Conservation (phyloP, 345 rosid genomes). For the Hirschfeldia incana region DNA sequence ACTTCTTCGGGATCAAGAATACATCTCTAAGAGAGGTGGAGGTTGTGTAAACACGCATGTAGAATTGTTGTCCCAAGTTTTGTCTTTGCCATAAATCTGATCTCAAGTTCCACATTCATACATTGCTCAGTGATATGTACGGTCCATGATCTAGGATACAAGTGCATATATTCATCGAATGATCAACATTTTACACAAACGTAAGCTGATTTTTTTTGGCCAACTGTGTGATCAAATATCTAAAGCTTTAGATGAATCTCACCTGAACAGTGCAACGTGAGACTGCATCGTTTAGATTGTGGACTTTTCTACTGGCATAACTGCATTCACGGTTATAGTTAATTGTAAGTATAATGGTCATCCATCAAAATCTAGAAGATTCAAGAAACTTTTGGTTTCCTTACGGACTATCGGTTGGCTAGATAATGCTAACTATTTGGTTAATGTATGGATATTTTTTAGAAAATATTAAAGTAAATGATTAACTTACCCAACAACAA, state of each 20-base stretch:
- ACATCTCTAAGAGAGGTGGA: too few species aligned
- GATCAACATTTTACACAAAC: neutral
- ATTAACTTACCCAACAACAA: slow-evolving; percentile 71
- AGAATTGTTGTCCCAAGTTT: slow-evolving; percentile 23
- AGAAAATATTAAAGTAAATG: too few species aligned
- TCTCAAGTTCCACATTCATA: slow-evolving; percentile 26
- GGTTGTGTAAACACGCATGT: slow-evolving; percentile 52
- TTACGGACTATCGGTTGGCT: neutral
- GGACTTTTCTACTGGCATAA: neutral
- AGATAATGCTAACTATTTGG: too few species aligned
- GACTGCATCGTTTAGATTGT: neutral
- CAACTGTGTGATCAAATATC: neutral
- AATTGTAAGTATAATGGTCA: neutral
- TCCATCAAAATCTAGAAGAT: neutral
- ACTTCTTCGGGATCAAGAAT: neutral
- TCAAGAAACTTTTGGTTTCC: neutral
- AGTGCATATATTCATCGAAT: neutral
- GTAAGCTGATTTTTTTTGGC: neutral
- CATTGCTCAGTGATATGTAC: neutral
- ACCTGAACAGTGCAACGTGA: neutral
- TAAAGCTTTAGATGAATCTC: neutral
- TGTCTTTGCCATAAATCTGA: neutral
- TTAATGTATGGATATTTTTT: too few species aligned
- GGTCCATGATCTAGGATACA: slow-evolving; percentile 1
- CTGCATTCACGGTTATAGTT: too few species aligned